A percentile compares a stretch with the other conserved stretches of the same genome.
Conservation (phyloP, 805 yeast species). For the Lipomyces orientalis region DNA sequence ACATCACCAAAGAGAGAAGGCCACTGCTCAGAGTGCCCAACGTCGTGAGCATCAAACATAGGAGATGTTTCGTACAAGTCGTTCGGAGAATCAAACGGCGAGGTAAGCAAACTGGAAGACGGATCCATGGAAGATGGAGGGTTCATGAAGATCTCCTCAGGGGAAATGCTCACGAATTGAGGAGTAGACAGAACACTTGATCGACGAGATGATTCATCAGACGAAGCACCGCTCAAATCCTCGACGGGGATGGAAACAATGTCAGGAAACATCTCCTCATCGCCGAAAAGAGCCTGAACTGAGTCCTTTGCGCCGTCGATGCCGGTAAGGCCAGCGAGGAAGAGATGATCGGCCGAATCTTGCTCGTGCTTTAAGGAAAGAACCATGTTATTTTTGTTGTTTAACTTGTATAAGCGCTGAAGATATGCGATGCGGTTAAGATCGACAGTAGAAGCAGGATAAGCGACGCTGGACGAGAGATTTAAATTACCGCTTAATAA, state of each 20-base stretch:
- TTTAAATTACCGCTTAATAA: background rate
- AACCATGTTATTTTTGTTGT: conserved; percentile 23
- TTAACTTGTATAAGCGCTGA: conserved; percentile 1
- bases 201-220: conserved; percentile 25
- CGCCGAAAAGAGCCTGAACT: conserved; percentile 16
- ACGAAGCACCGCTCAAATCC: conserved; percentile 18
- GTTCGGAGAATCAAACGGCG: conserved; percentile 36
- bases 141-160: conserved; percentile 19
- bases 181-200: conserved; percentile 31
- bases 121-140: conserved; percentile 19
- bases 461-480: background rate
- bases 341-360: conserved; percentile 17
- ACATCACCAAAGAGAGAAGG: conserved; percentile 45
- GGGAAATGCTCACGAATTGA: conserved; percentile 26
- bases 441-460: background rate
- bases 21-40: conserved; percentile 43
- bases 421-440: conserved; percentile 3
- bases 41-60: conserved; percentile 42
- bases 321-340: conserved; percentile 21
- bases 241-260: conserved; percentile 26
- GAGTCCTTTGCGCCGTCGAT: conserved; percentile 17
- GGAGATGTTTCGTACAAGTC: conserved; percentile 43
- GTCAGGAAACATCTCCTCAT: conserved; percentile 25
- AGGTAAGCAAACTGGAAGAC: conserved; percentile 10
- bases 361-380: conserved; percentile 18